Conservation (phyloP, 1,284 basidiomycete genomes). For the Moesziomyces parantarcticus region DNA sequence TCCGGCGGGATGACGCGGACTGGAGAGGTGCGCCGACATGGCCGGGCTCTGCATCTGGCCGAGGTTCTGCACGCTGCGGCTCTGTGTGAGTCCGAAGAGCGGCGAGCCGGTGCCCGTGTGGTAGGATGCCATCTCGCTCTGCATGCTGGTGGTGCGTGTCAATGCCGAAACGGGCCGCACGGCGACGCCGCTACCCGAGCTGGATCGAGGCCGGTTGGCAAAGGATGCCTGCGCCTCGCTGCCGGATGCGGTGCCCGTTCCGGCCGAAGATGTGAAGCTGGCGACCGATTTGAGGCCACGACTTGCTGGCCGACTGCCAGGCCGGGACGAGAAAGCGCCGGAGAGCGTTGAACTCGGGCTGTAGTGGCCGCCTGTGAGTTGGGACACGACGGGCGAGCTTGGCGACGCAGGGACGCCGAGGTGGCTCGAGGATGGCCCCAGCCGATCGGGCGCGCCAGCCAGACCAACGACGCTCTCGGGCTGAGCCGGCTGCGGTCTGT, state of each 20-base stretch:
- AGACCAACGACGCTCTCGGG: constrained; percentile 21
- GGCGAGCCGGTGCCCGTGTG: constrained; percentile 9
- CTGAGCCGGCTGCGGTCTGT: constrained; percentile 11
- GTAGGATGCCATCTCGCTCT: constrained; percentile 32
- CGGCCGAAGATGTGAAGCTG: constrained; percentile 47
- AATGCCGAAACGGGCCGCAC: constrained; percentile 34
- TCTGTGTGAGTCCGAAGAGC: constrained; percentile 32
- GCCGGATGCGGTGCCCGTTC: constrained; percentile 23
- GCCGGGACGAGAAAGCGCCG: constrained; percentile 49
- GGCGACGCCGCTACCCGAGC: constrained; percentile 22
- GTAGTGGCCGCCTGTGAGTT: constrained; percentile 29
- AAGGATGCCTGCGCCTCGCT: constrained; percentile 15
- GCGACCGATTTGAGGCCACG: constrained; percentile 52
- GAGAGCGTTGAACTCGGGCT: constrained; percentile 51
- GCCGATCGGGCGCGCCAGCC: constrained; percentile 19
- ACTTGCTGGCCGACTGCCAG: constrained; percentile 46
- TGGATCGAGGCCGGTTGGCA: constrained; percentile 29
- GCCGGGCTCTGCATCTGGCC: constrained; percentile 31
- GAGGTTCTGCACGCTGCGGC: constrained; percentile 41
- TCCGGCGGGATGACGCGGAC: constrained; percentile 21
- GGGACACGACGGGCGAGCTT: constrained; percentile 30
- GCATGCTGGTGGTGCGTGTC: constrained; percentile 46
- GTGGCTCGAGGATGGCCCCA: constrained; percentile 20
- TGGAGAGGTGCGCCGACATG: constrained; percentile 25
- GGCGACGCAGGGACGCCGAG: constrained; percentile 37